phyloP scores from a whole-genome alignment of 208 protist genomes.

The Leishmania martiniquensis region DNA sequence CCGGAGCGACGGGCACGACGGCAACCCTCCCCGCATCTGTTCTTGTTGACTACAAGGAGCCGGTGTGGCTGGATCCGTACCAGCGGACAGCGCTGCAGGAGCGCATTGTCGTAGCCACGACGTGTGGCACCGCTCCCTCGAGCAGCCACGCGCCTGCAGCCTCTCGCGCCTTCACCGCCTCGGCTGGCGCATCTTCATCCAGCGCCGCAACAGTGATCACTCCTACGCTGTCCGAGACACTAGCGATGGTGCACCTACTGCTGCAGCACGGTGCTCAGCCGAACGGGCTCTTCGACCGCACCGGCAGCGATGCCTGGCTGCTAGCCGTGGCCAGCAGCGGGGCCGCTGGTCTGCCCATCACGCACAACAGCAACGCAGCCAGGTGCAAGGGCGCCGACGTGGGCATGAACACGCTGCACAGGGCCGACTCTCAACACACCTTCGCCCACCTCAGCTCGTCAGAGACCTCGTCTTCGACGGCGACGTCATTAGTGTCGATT shows the following conservation, averaged over 20 bases:
- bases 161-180: neutral
- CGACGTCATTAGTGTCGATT: neutral
- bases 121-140: neutral
- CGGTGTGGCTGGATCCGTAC: conserved; percentile 43
- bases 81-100: conserved; percentile 75
- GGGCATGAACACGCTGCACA: neutral
- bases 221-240: conserved; percentile 7
- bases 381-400: neutral
- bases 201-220: neutral
- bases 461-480: neutral
- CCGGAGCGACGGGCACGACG: neutral
- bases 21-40: neutral
- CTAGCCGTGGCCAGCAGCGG: conserved; percentile 43
- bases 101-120: conserved; percentile 28
- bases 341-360: conserved; percentile 4
- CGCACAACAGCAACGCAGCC: neutral
- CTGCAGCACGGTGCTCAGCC: conserved; percentile 55
- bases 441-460: neutral
- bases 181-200: neutral
- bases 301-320: conserved; percentile 78
- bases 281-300: conserved; percentile 60
- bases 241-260: conserved; percentile 41
- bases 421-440: neutral
- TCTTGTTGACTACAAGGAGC: conserved; percentile 69
- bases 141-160: neutral